Percentiles rank a stretch among this genome's conserved stretches.
Conservation (phyloP, 2,329 filamentous ascomycete species). For the Fusarium sp. region DNA sequence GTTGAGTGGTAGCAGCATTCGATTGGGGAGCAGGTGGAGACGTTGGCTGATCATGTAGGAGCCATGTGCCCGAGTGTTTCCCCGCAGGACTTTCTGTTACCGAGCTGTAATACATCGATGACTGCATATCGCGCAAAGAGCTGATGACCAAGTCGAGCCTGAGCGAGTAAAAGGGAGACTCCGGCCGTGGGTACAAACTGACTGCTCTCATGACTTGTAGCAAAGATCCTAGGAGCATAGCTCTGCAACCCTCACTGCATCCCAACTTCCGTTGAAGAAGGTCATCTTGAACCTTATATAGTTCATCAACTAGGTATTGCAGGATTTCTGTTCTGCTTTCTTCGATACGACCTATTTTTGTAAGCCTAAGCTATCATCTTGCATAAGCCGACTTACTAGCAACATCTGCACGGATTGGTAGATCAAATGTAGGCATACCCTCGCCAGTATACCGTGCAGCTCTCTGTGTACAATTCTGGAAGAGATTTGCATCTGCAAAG, state of each 20-base stretch:
- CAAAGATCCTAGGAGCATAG: not conserved
- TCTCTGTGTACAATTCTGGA: rapidly evolving
- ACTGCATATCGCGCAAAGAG: not conserved
- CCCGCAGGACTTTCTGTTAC: rapidly evolving
- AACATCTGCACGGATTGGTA: not conserved
- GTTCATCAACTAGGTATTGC: rapidly evolving
- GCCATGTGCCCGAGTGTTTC: not conserved
- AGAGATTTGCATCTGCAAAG: rapidly evolving
- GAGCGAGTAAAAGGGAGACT: not conserved
- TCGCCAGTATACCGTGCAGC: not conserved
- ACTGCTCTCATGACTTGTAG: not conserved
- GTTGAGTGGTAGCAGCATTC: no score
- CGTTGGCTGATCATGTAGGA: no score
- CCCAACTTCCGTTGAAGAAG: not conserved
- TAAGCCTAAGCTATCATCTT: not conserved
- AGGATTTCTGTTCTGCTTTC: not conserved
- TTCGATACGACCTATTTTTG: not conserved
- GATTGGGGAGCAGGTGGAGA: no score
- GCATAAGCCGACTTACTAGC: not conserved
- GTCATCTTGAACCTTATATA: not conserved
- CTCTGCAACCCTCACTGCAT: not conserved
- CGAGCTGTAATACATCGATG: not conserved
- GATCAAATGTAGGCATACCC: not conserved
- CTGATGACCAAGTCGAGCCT: not conserved
- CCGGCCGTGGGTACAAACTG: not conserved